Evolutionary conservation across 345 rosid species (phyloP).

Genomic region (Sisymbrium altissimum): DNA sequence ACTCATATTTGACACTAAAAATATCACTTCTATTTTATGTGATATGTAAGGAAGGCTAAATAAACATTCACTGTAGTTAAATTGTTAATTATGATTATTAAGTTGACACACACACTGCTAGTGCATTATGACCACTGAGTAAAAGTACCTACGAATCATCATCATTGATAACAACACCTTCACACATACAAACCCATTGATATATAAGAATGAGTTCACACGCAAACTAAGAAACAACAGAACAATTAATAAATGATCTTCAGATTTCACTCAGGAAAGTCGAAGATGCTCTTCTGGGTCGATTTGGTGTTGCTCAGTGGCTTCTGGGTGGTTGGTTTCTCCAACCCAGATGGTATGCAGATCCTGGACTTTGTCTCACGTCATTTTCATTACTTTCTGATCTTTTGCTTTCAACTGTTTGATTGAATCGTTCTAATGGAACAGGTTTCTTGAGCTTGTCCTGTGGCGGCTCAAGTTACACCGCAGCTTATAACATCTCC

Average conservation of each 20-base stretch:
- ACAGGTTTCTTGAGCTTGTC: slow-evolving; percentile 86
- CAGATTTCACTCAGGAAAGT: neutral
- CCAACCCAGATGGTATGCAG: slow-evolving; percentile 63
- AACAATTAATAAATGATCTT: neutral
- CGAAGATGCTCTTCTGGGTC: slow-evolving; percentile 42
- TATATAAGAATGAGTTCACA: neutral
- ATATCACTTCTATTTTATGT: neutral
- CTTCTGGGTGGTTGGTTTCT: slow-evolving; percentile 39
- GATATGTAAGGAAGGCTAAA: neutral
- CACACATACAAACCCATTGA: neutral
- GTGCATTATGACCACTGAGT: slow-evolving; percentile 19
- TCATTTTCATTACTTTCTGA: neutral
- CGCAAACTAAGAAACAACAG: neutral
- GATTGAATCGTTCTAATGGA: neutral
- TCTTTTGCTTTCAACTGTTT: neutral
- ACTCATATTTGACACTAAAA: neutral
- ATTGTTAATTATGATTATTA: neutral
- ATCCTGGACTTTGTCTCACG: neutral
- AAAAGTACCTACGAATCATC: slow-evolving; percentile 22
- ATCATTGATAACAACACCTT: slow-evolving; percentile 6
- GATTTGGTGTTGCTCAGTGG: slow-evolving; percentile 39
- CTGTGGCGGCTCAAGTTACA: slow-evolving; percentile 63
- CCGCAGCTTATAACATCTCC: slow-evolving; percentile 50
- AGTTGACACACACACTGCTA: slow-evolving; percentile 1
- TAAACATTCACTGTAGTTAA: neutral